Conservation (phyloP, 139 green algal species). For the Cymbomonas tetramitiformis region DNA sequence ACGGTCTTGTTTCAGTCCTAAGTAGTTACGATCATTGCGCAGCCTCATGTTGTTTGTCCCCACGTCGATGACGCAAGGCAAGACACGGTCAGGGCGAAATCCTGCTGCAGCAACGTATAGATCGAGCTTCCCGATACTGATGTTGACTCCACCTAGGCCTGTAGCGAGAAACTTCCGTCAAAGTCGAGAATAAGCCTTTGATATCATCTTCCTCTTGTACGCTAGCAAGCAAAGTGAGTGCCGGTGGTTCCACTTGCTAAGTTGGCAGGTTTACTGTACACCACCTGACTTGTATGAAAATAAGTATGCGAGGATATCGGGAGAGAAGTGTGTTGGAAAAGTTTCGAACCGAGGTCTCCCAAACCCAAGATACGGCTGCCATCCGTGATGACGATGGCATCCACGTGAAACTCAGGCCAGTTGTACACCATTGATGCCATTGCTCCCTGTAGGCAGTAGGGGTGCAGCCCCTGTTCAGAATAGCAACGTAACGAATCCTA, state of each 20-base stretch:
- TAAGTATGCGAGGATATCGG: no score
- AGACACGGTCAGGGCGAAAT: conserved; percentile 54
- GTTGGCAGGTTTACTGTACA: neutral
- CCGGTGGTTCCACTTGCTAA: neutral
- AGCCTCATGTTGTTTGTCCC: conserved; percentile 62
- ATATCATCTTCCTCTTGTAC: neutral
- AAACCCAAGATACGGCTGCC: conserved; percentile 61
- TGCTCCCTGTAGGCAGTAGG: conserved; percentile 24
- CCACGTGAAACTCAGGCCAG: conserved; percentile 41
- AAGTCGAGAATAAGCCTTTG: neutral
- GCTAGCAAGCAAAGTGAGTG: neutral
- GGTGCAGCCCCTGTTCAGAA: neutral
- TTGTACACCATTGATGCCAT: conserved; percentile 53
- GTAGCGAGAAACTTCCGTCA: conserved; percentile 27
- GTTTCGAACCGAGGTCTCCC: conserved; percentile 42
- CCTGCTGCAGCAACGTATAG: conserved; percentile 78
- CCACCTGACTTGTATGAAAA: no score
- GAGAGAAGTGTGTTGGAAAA: no score
- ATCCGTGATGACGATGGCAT: conserved; percentile 61
- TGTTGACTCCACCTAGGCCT: conserved; percentile 56
- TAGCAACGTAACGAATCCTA: no score
- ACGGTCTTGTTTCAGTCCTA: conserved; percentile 45
- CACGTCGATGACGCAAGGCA: conserved; percentile 77
- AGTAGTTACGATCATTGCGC: conserved; percentile 46
- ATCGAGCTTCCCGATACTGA: conserved; percentile 79